phyloP scores from a whole-genome alignment of 108 stramenopile species.

The Aureococcus anophagefferens region DNA sequence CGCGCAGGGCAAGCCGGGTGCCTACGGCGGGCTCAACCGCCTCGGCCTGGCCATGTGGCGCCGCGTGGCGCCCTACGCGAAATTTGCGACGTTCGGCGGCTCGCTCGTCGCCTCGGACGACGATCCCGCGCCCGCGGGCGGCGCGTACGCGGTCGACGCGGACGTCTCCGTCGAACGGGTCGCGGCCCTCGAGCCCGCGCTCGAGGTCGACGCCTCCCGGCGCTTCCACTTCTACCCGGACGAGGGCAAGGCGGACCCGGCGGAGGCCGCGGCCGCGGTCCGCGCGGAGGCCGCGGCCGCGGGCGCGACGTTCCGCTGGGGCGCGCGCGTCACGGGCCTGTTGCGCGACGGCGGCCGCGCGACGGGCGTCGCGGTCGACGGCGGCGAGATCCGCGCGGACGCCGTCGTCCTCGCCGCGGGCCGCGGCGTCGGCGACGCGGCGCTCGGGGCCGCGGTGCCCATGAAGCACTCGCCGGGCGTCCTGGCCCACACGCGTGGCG shows the following conservation, averaged over 20 bases:
- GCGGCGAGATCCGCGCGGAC: conserved; percentile 18
- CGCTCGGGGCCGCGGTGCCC: too few relatives aligned
- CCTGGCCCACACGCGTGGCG: too few relatives aligned
- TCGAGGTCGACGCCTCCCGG: conserved; percentile 4
- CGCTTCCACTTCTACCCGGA: conserved; percentile 43
- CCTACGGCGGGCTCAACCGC: conserved; percentile 45
- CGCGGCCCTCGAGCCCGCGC: conserved; percentile 23
- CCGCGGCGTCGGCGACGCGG: too few relatives aligned
- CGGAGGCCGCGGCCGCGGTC: conserved; percentile 27
- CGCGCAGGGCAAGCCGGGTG: conserved; percentile 52
- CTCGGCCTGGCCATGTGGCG: conserved; percentile 53
- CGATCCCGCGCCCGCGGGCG: not conserved
- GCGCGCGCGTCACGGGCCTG: conserved; percentile 23
- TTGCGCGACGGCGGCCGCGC: conserved; percentile 27
- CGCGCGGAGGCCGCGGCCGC: conserved; percentile 23
- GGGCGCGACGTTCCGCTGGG: conserved; percentile 35
- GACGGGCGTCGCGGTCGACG: not conserved
- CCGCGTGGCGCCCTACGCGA: conserved; percentile 26
- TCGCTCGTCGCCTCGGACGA: conserved; percentile 20
- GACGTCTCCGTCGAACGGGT: conserved; percentile 8
- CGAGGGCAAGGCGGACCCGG: conserved; percentile 53
- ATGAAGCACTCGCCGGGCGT: too few relatives aligned
- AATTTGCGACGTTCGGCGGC: conserved; percentile 42
- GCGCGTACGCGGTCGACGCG: conserved; percentile 27
- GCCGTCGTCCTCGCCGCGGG: conserved; percentile 47